phyloP scores from a whole-genome alignment of 129 eudicot species.

The Gnaphalium uliginosum region DNA sequence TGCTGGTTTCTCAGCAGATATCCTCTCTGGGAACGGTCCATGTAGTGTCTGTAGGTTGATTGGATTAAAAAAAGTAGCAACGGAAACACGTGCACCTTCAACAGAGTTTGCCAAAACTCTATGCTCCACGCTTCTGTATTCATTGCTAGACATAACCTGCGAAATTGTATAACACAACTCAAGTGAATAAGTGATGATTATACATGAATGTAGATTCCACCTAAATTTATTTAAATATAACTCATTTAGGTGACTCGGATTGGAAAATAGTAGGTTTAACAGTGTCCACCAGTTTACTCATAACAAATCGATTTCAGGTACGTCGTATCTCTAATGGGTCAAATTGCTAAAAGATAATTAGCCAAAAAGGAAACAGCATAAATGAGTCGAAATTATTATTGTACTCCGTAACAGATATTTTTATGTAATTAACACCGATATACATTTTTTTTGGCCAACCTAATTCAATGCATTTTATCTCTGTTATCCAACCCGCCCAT shows the following conservation, averaged over 20 bases:
- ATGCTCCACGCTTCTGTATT: conserved; percentile 53
- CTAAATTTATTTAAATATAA: too few relatives aligned
- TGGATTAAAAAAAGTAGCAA: conserved; percentile 50
- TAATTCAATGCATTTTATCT: background rate
- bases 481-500: background rate
- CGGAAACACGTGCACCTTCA: conserved; percentile 50
- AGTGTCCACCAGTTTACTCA: background rate
- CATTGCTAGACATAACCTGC: conserved; percentile 58
- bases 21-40: conserved; percentile 55
- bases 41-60: conserved; percentile 30
- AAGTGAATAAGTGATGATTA: background rate
- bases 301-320: background rate
- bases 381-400: background rate
- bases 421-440: background rate
- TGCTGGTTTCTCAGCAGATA: conserved; percentile 51
- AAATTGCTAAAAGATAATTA: background rate
- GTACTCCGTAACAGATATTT: too few relatives aligned
- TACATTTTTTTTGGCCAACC: too few relatives aligned
- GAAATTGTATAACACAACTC: background rate
- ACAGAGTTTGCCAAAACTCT: conserved; percentile 52
- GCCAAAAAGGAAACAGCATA: background rate
- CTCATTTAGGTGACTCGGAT: background rate
- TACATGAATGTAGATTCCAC: background rate
- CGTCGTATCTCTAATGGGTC: background rate
- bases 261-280: too few relatives aligned